Evolutionary conservation across 1,284 basidiomycete genomes (phyloP), one percentile per base, ranked within the genome.

Genomic region (Naganishia sp.): DNA sequence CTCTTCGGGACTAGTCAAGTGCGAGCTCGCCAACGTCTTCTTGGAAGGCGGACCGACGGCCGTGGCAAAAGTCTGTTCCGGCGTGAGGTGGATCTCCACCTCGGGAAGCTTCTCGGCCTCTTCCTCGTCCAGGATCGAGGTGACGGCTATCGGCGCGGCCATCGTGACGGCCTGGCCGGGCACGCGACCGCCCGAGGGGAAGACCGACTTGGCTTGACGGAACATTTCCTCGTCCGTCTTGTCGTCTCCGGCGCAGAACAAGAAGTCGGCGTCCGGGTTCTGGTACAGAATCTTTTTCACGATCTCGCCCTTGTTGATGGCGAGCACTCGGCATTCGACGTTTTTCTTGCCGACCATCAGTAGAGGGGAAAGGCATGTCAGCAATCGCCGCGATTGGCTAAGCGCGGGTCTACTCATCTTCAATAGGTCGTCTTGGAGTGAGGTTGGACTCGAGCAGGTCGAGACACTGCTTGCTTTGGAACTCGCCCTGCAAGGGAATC

Each of bases 171-270:
- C 39, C 21, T 65, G 55, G 9, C 68, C 68, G 64, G 81, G 65
- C 72, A 79, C 65, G 71, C 49, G 84, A 79, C 78, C 76, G 33
- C 78, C 74, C 31, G 84, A 65, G 59, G 79, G 79, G 78, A 78
- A 79, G 63, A 81, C 73, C 6, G 76, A 73, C 65, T 86, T 84
- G 1, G 95, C 83, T 0, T 92, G 86, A 71, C 92, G 87, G 88
- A 95, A 95, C 92, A 95, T 95, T 82, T 96, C 93, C 80, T 94
- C 92, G 81, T 95, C 92, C 54, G 92, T 94, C 90, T 97, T 97
- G 83, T 98, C 95, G 76, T 98, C 95, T 60, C 95, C 95, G 0
- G 92, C 94, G 78, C 95, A 98, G 81, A 98, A 94, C 75, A 97
- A 85, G 77, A 97, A 95, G 78, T 96, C 91, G 55, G 90, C 88